These are phyloP conservation scores for Nigrospora osmanthi DNA, from an alignment of 2,329 filamentous ascomycete genomes.

Conservation along the genomic window DNA sequence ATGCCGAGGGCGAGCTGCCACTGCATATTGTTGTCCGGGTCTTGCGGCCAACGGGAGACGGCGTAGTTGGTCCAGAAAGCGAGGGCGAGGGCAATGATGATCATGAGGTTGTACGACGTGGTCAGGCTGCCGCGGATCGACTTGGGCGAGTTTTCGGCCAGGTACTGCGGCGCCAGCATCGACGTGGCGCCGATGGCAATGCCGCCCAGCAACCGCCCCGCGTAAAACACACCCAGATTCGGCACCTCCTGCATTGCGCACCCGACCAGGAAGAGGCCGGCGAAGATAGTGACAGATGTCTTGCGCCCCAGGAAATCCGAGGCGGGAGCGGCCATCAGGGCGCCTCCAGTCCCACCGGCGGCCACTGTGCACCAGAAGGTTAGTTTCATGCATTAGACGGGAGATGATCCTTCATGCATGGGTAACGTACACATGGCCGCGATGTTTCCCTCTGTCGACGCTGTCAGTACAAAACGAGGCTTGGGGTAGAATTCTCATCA, in stretches of 20 bases:
- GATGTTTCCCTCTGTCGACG: neutral
- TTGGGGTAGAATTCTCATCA: too few relatives aligned
- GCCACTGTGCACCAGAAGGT: conserved; percentile 16
- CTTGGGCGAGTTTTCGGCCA: conserved; percentile 30
- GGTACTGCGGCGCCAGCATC: conserved; percentile 29
- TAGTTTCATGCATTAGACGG: neutral
- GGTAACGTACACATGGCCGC: neutral
- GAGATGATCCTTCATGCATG: too few relatives aligned
- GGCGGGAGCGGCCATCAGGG: conserved; percentile 24
- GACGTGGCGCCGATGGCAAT: conserved; percentile 25
- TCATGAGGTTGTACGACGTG: conserved; percentile 29
- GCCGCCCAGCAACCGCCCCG: conserved; percentile 25
- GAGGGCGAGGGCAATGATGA: conserved; percentile 23
- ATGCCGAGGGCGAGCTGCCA: conserved; percentile 28
- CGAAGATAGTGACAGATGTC: conserved; percentile 21
- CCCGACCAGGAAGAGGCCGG: conserved; percentile 21
- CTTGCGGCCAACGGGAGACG: conserved; percentile 4
- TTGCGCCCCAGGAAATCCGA: conserved; percentile 27
- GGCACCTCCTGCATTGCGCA: conserved; percentile 25
- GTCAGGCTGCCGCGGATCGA: conserved; percentile 29
- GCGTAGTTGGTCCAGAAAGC: conserved; percentile 25
- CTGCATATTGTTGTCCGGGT: conserved; percentile 8
- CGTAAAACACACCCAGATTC: conserved; percentile 24
- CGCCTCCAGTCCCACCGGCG: conserved; percentile 25
- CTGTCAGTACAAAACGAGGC: neutral